A percentile compares a stretch with the other conserved stretches of the same genome.
These are phyloP conservation scores for Pseudogymnoascus verrucosus DNA, from an alignment of 2,329 filamentous ascomycete species.

Conservation along the genomic window DNA sequence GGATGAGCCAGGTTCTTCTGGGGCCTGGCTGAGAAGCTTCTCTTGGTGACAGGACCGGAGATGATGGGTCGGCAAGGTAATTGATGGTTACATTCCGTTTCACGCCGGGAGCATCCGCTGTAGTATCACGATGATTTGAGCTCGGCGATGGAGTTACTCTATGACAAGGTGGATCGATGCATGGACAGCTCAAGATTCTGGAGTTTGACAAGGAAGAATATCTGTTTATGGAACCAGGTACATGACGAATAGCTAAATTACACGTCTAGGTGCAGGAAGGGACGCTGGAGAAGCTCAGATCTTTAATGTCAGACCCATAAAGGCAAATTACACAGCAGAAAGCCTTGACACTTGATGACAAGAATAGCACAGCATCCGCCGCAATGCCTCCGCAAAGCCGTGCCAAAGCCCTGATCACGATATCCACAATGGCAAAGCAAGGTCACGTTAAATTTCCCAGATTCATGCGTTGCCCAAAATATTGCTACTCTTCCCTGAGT, in stretches of 20 bases:
- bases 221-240: background rate
- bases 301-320: background rate
- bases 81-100: background rate
- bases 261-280: background rate
- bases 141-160: background rate
- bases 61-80: background rate
- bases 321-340: background rate
- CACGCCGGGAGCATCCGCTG: background rate
- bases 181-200: background rate
- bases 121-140: background rate
- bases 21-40: constrained; percentile 1
- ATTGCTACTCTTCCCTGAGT: background rate
- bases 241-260: constrained; percentile 5
- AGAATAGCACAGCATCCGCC: background rate
- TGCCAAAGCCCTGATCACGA: background rate
- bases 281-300: constrained; percentile 2
- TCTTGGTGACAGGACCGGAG: background rate
- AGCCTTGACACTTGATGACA: constrained; percentile 3
- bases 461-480: background rate
- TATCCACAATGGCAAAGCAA: background rate
- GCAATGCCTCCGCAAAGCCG: background rate
- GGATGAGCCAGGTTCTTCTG: background rate
- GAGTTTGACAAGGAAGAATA: background rate
- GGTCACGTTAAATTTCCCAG: constrained; percentile 1
- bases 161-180: background rate